These are phyloP conservation scores for Fusarium praegraminearum DNA, from an alignment of 2,329 filamentous ascomycete genomes.

Conservation along the genomic window DNA sequence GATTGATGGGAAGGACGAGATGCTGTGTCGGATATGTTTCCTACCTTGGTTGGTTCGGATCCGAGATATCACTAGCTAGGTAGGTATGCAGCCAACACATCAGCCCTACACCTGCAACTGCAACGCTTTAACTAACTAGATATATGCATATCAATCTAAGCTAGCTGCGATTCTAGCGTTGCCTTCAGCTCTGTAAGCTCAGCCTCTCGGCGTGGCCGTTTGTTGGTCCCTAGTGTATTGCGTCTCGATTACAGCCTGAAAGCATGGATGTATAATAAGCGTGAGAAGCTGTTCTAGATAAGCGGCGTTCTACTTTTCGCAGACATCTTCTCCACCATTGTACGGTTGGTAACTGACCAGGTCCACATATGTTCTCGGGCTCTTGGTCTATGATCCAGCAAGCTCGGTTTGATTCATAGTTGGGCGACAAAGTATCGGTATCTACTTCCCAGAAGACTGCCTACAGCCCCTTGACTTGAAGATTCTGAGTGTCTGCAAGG, in stretches of 20 bases:
- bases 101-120: conserved; percentile 27
- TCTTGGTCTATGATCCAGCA: neutral
- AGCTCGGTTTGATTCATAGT: neutral
- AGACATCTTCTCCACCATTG: neutral
- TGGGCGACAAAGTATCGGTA: neutral
- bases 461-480: neutral
- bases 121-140: neutral
- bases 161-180: conserved; percentile 13
- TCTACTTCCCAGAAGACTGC: neutral
- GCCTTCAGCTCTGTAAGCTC: neutral
- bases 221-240: conserved; percentile 2
- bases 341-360: neutral
- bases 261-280: neutral
- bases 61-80: conserved; percentile 7
- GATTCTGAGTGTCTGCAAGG: neutral
- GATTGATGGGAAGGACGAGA: neutral
- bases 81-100: neutral
- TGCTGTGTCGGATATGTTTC: neutral
- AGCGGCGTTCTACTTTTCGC: neutral
- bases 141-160: neutral
- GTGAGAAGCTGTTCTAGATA: neutral
- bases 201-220: conserved; percentile 26
- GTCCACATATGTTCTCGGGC: neutral
- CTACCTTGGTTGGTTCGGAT: conserved; percentile 5
- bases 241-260: neutral